These are phyloP conservation scores for Arctium lappa DNA, from an alignment of 129 eudicot species.

Conservation along the genomic window DNA sequence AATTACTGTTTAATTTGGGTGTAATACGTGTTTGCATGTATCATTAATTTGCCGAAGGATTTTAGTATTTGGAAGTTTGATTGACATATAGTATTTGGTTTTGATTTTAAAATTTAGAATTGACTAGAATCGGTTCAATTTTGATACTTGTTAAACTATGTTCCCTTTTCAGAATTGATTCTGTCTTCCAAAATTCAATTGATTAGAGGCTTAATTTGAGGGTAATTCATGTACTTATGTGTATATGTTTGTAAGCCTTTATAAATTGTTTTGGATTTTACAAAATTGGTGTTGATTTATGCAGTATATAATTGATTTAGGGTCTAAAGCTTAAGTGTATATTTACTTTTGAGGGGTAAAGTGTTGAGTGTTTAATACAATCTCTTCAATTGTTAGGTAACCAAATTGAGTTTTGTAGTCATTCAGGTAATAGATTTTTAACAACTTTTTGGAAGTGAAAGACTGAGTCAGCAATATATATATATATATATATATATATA, in stretches of 20 bases:
- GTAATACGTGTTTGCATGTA: background rate
- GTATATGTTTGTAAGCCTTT: background rate
- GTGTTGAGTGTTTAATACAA: constrained; percentile 11
- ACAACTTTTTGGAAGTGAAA: background rate
- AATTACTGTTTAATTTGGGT: constrained; percentile 2
- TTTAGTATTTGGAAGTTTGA: background rate
- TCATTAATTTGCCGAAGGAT: background rate
- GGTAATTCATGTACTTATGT: background rate
- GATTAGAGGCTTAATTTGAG: background rate
- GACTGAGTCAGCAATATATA: background rate
- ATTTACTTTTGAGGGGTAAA: background rate
- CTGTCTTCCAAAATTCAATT: background rate
- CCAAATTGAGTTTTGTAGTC: constrained; percentile 1
- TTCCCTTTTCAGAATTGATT: background rate
- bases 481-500: background rate
- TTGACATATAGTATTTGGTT: background rate
- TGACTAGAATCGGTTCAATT: background rate
- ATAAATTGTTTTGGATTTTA: background rate
- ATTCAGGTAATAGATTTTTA: constrained; percentile 9
- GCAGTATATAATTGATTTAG: background rate
- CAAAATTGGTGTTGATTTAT: background rate
- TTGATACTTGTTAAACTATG: background rate
- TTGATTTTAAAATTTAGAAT: background rate
- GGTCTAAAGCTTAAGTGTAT: background rate
- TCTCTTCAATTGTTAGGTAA: constrained; percentile 18